A percentile compares a stretch with the other conserved stretches of the same genome.
These are phyloP conservation scores for Rosa rugosa DNA, from an alignment of 306 rosid species.

Conservation along the genomic window DNA sequence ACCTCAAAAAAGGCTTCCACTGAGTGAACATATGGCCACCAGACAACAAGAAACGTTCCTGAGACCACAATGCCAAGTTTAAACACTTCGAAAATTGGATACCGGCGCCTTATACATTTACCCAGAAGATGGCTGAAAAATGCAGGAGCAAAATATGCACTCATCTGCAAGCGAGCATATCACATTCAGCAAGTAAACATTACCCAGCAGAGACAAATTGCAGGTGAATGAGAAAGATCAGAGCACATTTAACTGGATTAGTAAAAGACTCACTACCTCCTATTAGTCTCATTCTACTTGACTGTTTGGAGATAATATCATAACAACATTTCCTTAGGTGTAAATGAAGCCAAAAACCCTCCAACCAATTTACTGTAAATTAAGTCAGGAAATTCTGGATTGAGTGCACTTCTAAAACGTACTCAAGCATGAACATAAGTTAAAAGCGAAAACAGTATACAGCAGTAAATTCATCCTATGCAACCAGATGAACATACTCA, in stretches of 20 bases:
- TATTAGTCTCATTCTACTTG: not conserved
- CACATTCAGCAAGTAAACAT: not conserved
- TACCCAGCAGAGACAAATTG: not conserved
- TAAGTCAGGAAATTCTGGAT: not conserved
- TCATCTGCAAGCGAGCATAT: constrained; percentile 64
- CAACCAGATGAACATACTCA: not conserved
- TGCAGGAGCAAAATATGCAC: constrained; percentile 89
- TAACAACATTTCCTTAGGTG: not conserved
- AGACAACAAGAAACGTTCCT: constrained; percentile 68
- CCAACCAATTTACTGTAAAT: not conserved
- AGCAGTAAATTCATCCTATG: not conserved
- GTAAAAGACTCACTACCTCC: too few species aligned
- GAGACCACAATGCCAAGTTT: constrained; percentile 77
- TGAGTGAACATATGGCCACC: constrained; percentile 93
- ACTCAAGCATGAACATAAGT: not conserved
- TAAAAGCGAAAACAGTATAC: not conserved
- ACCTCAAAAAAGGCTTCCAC: constrained; percentile 63
- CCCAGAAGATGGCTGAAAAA: constrained; percentile 90
- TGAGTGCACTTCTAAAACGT: not conserved
- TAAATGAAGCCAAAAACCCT: not conserved
- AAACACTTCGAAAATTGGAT: constrained; percentile 67
- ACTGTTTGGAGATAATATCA: not conserved
- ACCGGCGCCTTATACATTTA: constrained; percentile 60
- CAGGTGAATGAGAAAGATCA: not conserved
- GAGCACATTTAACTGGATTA: not conserved